phyloP scores from a whole-genome alignment of 352 stramenopile genomes.

The Phytophthora tentaculata region DNA sequence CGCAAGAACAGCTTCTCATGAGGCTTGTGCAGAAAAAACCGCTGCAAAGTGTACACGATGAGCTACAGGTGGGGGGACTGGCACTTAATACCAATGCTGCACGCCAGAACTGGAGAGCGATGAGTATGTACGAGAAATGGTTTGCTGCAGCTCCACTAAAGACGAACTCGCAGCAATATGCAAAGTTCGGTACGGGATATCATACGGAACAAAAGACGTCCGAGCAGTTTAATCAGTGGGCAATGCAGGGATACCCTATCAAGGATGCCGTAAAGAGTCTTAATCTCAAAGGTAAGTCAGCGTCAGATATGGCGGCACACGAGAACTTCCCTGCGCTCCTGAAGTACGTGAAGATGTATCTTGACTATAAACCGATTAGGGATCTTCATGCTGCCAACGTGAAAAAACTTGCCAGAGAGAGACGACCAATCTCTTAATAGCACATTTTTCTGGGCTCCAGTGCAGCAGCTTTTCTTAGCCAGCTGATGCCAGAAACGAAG shows the following conservation, averaged over 20 bases:
- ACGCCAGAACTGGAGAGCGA: conserved; percentile 12
- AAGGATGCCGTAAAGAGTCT: not conserved
- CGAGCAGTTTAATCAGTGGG: not conserved
- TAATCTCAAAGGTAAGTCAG: not conserved
- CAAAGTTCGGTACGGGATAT: not conserved
- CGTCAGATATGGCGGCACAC: not conserved
- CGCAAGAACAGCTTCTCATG: not conserved
- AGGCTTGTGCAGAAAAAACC: not conserved
- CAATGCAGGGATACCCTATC: not conserved
- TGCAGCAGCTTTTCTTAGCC: too few species aligned
- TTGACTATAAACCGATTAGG: too few species aligned
- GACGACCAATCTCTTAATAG: too few species aligned
- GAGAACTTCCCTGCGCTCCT: conserved; percentile 1
- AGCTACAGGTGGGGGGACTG: not conserved
- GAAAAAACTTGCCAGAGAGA: too few species aligned
- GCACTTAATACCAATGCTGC: too few species aligned
- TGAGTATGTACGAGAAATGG: conserved; percentile 8
- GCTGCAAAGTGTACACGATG: not conserved
- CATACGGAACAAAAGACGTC: conserved; percentile 1
- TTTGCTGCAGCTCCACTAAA: not conserved
- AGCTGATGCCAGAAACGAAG: too few species aligned
- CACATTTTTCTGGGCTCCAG: too few species aligned
- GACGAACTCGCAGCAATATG: not conserved
- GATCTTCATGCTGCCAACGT: too few species aligned
- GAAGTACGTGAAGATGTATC: conserved; percentile 4